phyloP scores from a whole-genome alignment of 805 yeast species.

The Teunomyces aglyptinius region DNA sequence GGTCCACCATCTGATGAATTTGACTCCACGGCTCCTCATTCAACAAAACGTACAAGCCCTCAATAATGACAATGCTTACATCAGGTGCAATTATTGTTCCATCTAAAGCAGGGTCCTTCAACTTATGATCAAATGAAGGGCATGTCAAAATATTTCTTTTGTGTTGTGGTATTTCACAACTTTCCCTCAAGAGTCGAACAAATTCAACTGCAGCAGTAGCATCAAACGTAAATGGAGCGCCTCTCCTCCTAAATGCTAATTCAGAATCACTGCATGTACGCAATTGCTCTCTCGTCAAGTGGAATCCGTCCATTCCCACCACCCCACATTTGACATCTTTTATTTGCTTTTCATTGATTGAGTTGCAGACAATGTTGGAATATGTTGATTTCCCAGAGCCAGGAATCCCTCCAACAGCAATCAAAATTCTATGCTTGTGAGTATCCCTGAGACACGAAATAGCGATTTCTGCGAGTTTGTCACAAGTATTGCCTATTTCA shows the following conservation, averaged over 20 bases:
- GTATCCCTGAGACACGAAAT: background rate
- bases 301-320: constrained; percentile 43
- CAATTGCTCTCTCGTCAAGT: constrained; percentile 31
- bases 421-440: constrained; percentile 7
- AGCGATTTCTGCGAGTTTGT: background rate
- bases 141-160: constrained; percentile 7
- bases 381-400: constrained; percentile 84
- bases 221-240: constrained; percentile 87
- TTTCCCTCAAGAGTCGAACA: constrained; percentile 8
- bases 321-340: constrained; percentile 17
- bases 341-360: constrained; percentile 13
- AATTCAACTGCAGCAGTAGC: constrained; percentile 27
- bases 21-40: constrained; percentile 20
- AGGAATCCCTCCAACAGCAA: constrained; percentile 73
- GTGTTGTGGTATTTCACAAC: background rate
- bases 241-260: constrained; percentile 63
- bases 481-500: background rate
- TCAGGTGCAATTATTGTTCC: constrained; percentile 19
- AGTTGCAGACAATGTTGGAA: constrained; percentile 45
- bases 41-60: constrained; percentile 26
- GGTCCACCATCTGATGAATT: constrained; percentile 17
- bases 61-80: constrained; percentile 20
- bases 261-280: constrained; percentile 49
- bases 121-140: constrained; percentile 28
- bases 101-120: constrained; percentile 24